Conservation (phyloP, 2,329 filamentous ascomycete genomes). For the Periconia digitata region DNA sequence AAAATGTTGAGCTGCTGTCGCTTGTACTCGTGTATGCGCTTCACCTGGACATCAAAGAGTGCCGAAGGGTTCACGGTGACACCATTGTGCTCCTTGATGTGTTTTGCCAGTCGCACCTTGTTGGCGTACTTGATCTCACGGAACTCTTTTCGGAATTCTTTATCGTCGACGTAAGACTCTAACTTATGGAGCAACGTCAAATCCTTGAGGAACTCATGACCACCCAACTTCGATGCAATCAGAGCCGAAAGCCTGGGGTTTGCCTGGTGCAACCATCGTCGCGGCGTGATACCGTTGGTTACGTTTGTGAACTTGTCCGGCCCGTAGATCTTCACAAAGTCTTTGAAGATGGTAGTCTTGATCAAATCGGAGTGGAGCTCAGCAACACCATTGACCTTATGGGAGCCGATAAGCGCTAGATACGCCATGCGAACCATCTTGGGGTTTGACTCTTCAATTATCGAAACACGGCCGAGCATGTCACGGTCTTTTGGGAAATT, state of each 20-base stretch:
- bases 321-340: slow-evolving; percentile 94
- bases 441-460: slow-evolving; percentile 93
- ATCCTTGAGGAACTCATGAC: slow-evolving; percentile 85
- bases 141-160: slow-evolving; percentile 91
- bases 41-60: slow-evolving; percentile 96
- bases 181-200: slow-evolving; percentile 83
- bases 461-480: slow-evolving; percentile 82
- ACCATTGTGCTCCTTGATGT: slow-evolving; percentile 80
- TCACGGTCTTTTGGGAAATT: slow-evolving; percentile 88
- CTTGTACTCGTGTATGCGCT: slow-evolving; percentile 99
- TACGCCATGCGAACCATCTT: slow-evolving; percentile 99
- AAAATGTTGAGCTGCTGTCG: slow-evolving; percentile 99
- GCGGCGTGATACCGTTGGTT: slow-evolving; percentile 95
- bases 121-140: slow-evolving; percentile 95
- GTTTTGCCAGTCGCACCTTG: slow-evolving; percentile 87
- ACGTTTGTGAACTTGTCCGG: slow-evolving; percentile 98
- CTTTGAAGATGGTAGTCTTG: slow-evolving; percentile 99
- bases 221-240: slow-evolving; percentile 85
- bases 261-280: slow-evolving; percentile 95
- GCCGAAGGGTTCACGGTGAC: slow-evolving; percentile 83
- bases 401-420: slow-evolving; percentile 91
- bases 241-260: slow-evolving; percentile 90
- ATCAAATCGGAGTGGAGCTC: slow-evolving; percentile 97
- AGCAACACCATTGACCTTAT: slow-evolving; percentile 98
- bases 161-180: slow-evolving; percentile 81